Evolutionary conservation across 2,329 filamentous ascomycete genomes (phyloP), one percentile per base, ranked within the genome.

Genomic region (Colletotrichum neosansevieriae): DNA sequence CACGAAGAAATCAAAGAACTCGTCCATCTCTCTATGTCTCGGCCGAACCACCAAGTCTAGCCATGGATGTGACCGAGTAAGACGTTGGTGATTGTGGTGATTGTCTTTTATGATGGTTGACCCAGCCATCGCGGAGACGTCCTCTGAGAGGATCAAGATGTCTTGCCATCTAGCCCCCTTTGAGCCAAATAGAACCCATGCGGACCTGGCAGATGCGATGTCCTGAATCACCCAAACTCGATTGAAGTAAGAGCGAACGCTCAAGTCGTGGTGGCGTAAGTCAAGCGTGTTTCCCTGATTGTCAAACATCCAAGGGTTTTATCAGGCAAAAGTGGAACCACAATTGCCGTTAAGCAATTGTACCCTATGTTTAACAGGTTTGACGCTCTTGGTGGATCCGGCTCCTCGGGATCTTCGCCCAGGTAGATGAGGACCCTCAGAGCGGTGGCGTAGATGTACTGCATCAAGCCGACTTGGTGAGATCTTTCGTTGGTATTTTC

Each of bases 381-480:
- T 4, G 44, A 21, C 11, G 34, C 29, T 6, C 29, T 11, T 11
- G 2, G 13, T 2, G 36, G 24, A 3, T 15, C 6, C 1, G n/a
- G 6, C 11, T 53, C 54, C 2, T n/a, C 10, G 3, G 36, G 7
- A 7, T 50, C 47, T 15, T 69, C 60, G 1, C 54, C 61, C 2
- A 65, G 6, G 12, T 65, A 69, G 0, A 69, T 45, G 6, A 60
- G 11, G 12, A 57, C 54, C 7, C 24, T 24, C 1, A 5, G 9
- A 2, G 66, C 61, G 12, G 45, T 64, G 11, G 66, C 61, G n/a
- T 71, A 73, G 3, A 73, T 73, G 13, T 63, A 56, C 0, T 65
- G 69, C 71, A 73, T 73, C 9, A 72, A 58, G 3, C 69, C 67
- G 2, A 73, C 71, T 40, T 73, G 72, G 10, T 65, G 50, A 1